phyloP scores from a whole-genome alignment of 495 filamentous ascomycete species.

The Rusavskia elegans region DNA sequence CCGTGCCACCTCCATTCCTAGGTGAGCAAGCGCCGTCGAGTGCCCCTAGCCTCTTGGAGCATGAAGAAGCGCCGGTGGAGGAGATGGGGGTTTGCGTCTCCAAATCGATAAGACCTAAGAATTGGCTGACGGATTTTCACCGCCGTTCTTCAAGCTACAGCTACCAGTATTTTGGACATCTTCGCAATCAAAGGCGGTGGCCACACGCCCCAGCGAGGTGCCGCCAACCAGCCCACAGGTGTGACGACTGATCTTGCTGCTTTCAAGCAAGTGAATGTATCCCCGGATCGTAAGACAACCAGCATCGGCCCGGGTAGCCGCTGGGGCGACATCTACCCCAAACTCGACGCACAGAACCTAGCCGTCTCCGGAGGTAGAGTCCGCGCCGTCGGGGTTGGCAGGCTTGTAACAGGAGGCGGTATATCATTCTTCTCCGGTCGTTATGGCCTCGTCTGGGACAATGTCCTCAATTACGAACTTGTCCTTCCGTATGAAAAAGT shows the following conservation, averaged over 20 bases:
- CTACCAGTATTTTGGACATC: no score
- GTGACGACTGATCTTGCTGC: neutral
- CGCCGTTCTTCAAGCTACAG: no score
- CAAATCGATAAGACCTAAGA: no score
- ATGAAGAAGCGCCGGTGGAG: no score
- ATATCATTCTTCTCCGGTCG: conserved; percentile 25
- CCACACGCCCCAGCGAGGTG: conserved; percentile 20
- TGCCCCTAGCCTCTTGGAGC: no score
- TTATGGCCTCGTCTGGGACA: conserved; percentile 31
- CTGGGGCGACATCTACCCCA: conserved; percentile 29
- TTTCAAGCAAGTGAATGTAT: neutral
- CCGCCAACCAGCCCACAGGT: neutral
- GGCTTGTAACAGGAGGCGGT: conserved; percentile 10
- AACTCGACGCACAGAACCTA: conserved; percentile 18
- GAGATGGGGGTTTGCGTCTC: no score
- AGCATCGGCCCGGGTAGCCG: conserved; percentile 26
- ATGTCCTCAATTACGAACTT: conserved; percentile 31
- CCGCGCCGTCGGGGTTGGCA: neutral
- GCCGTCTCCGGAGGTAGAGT: conserved; percentile 24
- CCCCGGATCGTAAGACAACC: neutral
- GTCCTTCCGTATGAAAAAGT: conserved; percentile 34
- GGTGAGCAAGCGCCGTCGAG: no score
- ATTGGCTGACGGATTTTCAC: no score
- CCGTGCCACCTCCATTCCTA: no score
- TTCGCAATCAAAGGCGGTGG: conserved; percentile 35